A percentile compares a stretch with the other conserved stretches of the same genome.
These are phyloP conservation scores for Pythium coloratum DNA, from an alignment of 352 stramenopile species.

Conservation along the genomic window DNA sequence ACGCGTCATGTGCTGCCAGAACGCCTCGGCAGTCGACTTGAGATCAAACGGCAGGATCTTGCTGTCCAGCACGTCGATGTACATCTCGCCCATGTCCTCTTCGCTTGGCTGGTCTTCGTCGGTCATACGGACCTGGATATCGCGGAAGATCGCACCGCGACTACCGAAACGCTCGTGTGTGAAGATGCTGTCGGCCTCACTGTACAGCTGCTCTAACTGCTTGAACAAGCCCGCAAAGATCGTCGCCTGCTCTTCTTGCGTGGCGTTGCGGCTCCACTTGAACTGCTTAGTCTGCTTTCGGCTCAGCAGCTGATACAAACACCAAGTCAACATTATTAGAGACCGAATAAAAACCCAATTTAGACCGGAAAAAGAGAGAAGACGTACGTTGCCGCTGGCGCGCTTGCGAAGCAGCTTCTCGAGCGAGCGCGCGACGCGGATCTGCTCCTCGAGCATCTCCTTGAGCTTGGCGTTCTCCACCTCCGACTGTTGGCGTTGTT, in stretches of 20 bases:
- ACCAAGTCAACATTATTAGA: background rate
- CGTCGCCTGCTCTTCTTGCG: slow-evolving; percentile 2
- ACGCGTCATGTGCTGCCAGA: slow-evolving; percentile 40
- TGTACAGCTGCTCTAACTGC: slow-evolving; percentile 10
- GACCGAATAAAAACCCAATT: background rate
- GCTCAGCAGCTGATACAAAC: background rate
- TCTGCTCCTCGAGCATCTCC: slow-evolving; percentile 33
- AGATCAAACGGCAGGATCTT: slow-evolving; percentile 40
- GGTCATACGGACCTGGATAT: slow-evolving; percentile 28
- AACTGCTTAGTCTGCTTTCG: slow-evolving; percentile 5
- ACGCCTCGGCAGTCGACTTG: slow-evolving; percentile 25
- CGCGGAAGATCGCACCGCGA: slow-evolving; percentile 14
- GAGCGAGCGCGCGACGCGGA: slow-evolving; percentile 32
- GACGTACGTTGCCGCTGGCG: slow-evolving; percentile 11
- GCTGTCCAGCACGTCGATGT: slow-evolving; percentile 36
- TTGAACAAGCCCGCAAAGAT: slow-evolving; percentile 8
- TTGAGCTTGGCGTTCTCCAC: slow-evolving; percentile 32
- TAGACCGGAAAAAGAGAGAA: background rate
- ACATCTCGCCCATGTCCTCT: slow-evolving; percentile 20
- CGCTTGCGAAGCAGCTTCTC: slow-evolving; percentile 26
- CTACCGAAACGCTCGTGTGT: background rate
- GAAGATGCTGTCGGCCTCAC: background rate
- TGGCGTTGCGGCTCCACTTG: slow-evolving; percentile 9
- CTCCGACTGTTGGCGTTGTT: slow-evolving; percentile 21
- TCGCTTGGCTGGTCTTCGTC: background rate